Evolutionary conservation across 2,329 filamentous ascomycete genomes (phyloP), one percentile per base, ranked within the genome.

Genomic region (Trichoderma sp.): DNA sequence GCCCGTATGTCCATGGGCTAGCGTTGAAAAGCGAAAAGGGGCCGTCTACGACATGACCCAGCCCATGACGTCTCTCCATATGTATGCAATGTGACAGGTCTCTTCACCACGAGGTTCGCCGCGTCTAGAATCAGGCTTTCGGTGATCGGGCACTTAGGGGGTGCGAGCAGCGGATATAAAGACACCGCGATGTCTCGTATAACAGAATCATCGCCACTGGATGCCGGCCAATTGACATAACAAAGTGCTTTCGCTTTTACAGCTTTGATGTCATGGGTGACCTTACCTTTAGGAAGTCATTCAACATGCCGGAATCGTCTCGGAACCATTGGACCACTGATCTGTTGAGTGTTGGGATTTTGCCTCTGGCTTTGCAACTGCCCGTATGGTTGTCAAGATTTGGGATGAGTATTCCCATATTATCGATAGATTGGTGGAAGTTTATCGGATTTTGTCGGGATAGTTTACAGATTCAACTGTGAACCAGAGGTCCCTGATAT

Each of bases 251-350:
- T 71, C 79, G 78, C 68, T 81, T 80, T 23, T 82, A 78, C 47
- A 78, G 77, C 26, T 82, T 82, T 58, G 81, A 82, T 61, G 77
- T 82, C 6, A 83, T 83, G 80, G 81, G 80, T 4, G 79, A 83
- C 65, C 74, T 83, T 30, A 80, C 80, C 5, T 82, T 83, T 30
- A 79, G 78, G 2, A 76, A 78, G 53, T 74, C 78, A 13, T 83
- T 82, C 50, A 71, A 79, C 17, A 80, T 82, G 78, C 76, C 83
- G 36, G 74, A 74, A 62, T 20, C 47, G 3, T 70, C 39, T 26
- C 15, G 36, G 17, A 62, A 47, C 68, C 53, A 59, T 23, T 30
- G 34, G 34, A 34, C 34, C 34, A 59, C 47, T 12, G 65, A 47
- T 6, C 4, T 59, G 34, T n/a, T 68, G 15, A 34, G 43, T 20